Conservation (phyloP, 1,284 basidiomycete genomes). For the Trichosporon sp. region DNA sequence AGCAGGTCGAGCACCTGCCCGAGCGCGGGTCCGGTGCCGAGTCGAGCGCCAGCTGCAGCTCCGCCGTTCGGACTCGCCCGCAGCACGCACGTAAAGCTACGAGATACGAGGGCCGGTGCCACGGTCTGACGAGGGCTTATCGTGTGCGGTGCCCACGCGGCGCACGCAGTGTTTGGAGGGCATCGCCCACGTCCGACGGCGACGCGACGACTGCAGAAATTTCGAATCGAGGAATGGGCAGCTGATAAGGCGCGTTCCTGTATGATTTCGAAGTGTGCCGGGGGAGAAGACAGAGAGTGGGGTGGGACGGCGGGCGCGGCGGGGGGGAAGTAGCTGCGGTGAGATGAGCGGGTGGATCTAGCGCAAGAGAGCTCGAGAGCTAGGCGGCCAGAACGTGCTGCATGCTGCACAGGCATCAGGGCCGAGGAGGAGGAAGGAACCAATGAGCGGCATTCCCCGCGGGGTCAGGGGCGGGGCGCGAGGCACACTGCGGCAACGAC, state of each 20-base stretch:
- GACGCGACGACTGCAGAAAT: neutral
- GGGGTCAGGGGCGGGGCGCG: neutral
- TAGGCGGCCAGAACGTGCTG: neutral
- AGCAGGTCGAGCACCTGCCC: neutral
- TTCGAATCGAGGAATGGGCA: neutral
- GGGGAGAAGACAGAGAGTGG: neutral
- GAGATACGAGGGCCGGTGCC: neutral
- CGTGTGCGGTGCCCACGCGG: neutral
- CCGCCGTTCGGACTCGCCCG: neutral
- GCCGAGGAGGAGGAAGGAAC: neutral
- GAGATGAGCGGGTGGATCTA: too few relatives aligned
- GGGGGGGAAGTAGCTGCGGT: neutral
- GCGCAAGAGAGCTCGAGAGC: neutral
- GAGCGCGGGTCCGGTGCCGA: neutral
- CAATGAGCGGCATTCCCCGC: constrained; percentile 2
- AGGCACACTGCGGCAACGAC: neutral
- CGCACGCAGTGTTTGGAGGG: neutral
- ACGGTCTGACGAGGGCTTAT: neutral
- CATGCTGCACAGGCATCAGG: neutral
- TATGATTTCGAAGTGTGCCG: neutral
- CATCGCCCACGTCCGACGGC: neutral
- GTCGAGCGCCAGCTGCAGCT: neutral
- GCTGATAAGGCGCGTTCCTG: neutral
- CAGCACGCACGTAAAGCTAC: neutral
- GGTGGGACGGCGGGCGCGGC: neutral